These are phyloP conservation scores for Pseudevernia furfuracea DNA, from an alignment of 495 filamentous ascomycete genomes.

Conservation along the genomic window DNA sequence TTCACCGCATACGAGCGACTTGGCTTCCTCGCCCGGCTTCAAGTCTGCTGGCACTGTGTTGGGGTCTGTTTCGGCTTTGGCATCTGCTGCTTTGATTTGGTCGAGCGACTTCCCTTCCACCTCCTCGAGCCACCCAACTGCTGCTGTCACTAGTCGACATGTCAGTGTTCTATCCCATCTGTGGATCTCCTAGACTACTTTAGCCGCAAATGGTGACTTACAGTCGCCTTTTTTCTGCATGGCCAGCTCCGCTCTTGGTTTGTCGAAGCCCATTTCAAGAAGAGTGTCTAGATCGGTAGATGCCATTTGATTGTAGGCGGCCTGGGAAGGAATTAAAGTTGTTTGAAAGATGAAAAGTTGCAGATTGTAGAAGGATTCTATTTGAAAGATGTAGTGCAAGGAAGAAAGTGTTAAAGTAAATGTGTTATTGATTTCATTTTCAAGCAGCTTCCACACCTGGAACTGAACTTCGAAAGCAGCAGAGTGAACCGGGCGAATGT, in stretches of 20 bases:
- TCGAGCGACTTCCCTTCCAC: slow-evolving; percentile 79
- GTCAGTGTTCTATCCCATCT: slow-evolving; percentile 16
- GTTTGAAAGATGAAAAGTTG: neutral
- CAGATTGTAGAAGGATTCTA: neutral
- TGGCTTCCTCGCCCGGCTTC: slow-evolving; percentile 54
- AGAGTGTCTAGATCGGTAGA: slow-evolving; percentile 69
- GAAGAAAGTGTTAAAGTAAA: neutral
- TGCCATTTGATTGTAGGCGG: slow-evolving; percentile 44
- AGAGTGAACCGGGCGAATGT: neutral
- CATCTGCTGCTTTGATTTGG: slow-evolving; percentile 52
- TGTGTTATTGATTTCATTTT: too few species aligned
- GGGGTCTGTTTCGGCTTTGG: slow-evolving; percentile 48
- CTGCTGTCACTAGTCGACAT: slow-evolving; percentile 61
- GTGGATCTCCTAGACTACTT: neutral
- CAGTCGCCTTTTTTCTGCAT: slow-evolving; percentile 68
- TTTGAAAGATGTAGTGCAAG: neutral
- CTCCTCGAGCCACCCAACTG: slow-evolving; percentile 87
- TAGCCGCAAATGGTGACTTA: slow-evolving; percentile 37
- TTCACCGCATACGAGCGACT: slow-evolving; percentile 75
- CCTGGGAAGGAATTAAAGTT: neutral
- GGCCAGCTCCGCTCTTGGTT: slow-evolving; percentile 69
- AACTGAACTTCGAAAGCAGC: neutral
- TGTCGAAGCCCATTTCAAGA: slow-evolving; percentile 92
- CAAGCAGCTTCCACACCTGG: neutral
- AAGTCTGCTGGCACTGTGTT: slow-evolving; percentile 45